Base-by-base conservation (phyloP, 2,329 filamentous ascomycete species). In the Acephala macrosclerotiorum region DNA sequence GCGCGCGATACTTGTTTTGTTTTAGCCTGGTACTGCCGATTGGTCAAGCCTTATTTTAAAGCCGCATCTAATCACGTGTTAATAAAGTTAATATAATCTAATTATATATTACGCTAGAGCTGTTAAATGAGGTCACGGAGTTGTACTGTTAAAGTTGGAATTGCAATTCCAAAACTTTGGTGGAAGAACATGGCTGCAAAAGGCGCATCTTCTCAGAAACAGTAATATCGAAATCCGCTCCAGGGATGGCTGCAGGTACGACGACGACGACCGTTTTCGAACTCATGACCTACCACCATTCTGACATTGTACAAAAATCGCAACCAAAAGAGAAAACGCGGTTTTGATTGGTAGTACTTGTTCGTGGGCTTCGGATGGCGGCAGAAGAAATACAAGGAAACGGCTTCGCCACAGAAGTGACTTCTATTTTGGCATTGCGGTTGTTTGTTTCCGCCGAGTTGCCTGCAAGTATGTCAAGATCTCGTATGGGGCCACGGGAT, bases 281-380 rank as follows among this genome's bases (percentile, higher is more conserved):
- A 53, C 49, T 53, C 49, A 53, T 53, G 49, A 53, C 49, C 49
- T 26, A 49, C 7, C 5, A 29, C 14, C 25, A 18, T 25, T 53
- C 25, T 5, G 11, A 53, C 49, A 53, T 33, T 33, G 26, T 25
- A 53, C 12, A 22, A 53, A 33, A 9, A 53, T 18, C 14, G 25
- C 49, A 53, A 7, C 5, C 16, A 53, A 33, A 53, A 3, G 49
- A 29, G 11, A 53, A 7, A 3, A 29, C 5, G 4, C 49, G 4
- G 22, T 18, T 29, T 53, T 26, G 5, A 29, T 16, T 29, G 22
- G 25, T 6, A 53, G 14, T 7, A 18, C 25, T 29, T 16, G 38
- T 14, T 26, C 49, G 11, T 29, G 11, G 8, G 3, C 25, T 26
- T 33, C 49, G 49, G 49, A 33, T 53, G 18, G 25, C 29, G 26